phyloP scores from a whole-genome alignment of 805 yeast species.

The Metschnikowia colocasiae region DNA sequence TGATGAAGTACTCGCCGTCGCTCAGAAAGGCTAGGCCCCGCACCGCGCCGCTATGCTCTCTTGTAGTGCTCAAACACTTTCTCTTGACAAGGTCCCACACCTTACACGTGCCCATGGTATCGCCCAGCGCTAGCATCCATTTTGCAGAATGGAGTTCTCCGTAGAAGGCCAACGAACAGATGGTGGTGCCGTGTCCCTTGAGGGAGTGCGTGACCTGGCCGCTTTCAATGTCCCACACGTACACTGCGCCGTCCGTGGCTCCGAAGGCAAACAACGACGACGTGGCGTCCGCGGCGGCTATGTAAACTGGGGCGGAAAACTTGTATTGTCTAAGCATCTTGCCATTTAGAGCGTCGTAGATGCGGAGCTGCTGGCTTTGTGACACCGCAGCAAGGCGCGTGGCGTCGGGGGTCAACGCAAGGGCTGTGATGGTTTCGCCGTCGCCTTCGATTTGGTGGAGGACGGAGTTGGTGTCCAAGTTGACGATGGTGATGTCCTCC shows the following conservation, averaged over 20 bases:
- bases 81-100: slow-evolving; percentile 71
- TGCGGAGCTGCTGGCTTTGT: slow-evolving; percentile 75
- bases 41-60: slow-evolving; percentile 80
- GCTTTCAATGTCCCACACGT: slow-evolving; percentile 89
- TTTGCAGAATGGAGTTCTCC: slow-evolving; percentile 63
- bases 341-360: slow-evolving; percentile 49
- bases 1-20: slow-evolving; percentile 54
- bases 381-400: slow-evolving; percentile 65
- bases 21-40: slow-evolving; percentile 70
- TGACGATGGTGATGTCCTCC: slow-evolving; percentile 71
- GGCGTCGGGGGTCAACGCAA: slow-evolving; percentile 77
- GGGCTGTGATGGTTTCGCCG: slow-evolving; percentile 72
- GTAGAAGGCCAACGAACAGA: slow-evolving; percentile 67
- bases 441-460: slow-evolving; percentile 75
- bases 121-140: slow-evolving; percentile 79
- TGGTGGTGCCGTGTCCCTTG: slow-evolving; percentile 89
- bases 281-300: slow-evolving; percentile 71
- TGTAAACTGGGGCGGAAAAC: slow-evolving; percentile 76
- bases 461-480: slow-evolving; percentile 54
- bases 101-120: slow-evolving; percentile 53
- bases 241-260: slow-evolving; percentile 87
- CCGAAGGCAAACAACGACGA: slow-evolving; percentile 90
- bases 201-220: slow-evolving; percentile 85
- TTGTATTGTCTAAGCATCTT: slow-evolving; percentile 49
- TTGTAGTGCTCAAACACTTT: slow-evolving; percentile 56